These are phyloP conservation scores for Aciculosporium take DNA, from an alignment of 2,329 filamentous ascomycete genomes.

Conservation along the genomic window DNA sequence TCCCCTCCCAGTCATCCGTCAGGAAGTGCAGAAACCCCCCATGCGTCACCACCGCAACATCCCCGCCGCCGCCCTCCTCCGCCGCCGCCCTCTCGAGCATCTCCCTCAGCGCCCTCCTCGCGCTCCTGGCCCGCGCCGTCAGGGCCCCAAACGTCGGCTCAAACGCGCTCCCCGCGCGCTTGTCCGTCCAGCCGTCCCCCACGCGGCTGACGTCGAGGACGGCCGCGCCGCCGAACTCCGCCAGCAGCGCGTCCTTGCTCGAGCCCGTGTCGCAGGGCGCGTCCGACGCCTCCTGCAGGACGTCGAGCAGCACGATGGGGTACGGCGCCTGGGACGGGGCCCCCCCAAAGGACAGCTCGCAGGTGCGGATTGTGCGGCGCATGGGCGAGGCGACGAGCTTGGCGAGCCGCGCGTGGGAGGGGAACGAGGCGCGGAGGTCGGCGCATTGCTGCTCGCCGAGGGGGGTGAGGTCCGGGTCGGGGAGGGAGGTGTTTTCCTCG, in stretches of 20 bases:
- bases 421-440: conserved; percentile 46
- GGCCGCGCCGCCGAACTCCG: conserved; percentile 49
- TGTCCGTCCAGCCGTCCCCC: conserved; percentile 56
- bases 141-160: conserved; percentile 38
- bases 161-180: conserved; percentile 31
- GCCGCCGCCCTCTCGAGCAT: conserved; percentile 28
- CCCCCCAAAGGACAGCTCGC: conserved; percentile 52
- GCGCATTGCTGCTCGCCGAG: conserved; percentile 65
- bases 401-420: conserved; percentile 49
- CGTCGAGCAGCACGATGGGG: conserved; percentile 52
- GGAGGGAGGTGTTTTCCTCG: conserved; percentile 53
- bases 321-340: conserved; percentile 17
- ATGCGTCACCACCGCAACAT: conserved; percentile 68
- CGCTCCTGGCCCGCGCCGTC: conserved; percentile 43
- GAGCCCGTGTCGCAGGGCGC: conserved; percentile 66
- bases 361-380: conserved; percentile 67
- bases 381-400: conserved; percentile 67
- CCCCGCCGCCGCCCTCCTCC: too few relatives aligned
- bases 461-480: conserved; percentile 65
- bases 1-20: conserved; percentile 65
- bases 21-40: conserved; percentile 76
- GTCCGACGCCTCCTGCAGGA: conserved; percentile 64
- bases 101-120: conserved; percentile 43
- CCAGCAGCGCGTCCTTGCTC: conserved; percentile 34
- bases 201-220: conserved; percentile 51